phyloP scores from a whole-genome alignment of 768 basidiomycete genomes.

The Suillus subluteus region DNA sequence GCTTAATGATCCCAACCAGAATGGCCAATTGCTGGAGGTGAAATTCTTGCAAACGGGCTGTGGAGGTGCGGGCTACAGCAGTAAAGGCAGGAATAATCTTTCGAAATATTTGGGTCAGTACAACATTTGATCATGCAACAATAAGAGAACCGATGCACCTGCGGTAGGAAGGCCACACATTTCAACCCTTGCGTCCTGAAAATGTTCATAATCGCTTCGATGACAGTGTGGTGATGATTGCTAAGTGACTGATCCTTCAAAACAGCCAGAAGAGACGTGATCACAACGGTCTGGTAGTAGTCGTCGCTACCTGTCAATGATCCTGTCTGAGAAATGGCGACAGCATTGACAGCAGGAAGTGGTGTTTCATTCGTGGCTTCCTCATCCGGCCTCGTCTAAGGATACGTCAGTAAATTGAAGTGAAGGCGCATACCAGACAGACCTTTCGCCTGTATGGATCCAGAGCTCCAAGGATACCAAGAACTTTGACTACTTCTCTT shows the following conservation, averaged over 20 bases:
- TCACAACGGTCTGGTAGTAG: slow-evolving; percentile 96
- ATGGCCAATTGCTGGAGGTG: slow-evolving; percentile 95
- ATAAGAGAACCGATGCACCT: slow-evolving; percentile 51
- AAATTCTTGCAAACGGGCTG: slow-evolving; percentile 86
- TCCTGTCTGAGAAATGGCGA: slow-evolving; percentile 65
- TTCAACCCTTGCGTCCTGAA: slow-evolving; percentile 98
- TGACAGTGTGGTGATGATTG: slow-evolving; percentile 88
- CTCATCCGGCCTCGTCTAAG: slow-evolving; percentile 63
- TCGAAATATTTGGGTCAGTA: neutral
- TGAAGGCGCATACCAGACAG: slow-evolving; percentile 18
- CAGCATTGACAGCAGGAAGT: slow-evolving; percentile 65
- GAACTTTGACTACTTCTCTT: slow-evolving; percentile 90
- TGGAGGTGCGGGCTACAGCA: slow-evolving; percentile 78
- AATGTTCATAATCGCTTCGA: slow-evolving; percentile 98
- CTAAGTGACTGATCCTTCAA: slow-evolving; percentile 87
- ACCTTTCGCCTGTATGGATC: slow-evolving; percentile 97
- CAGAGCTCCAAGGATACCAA: slow-evolving; percentile 94
- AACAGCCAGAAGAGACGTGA: slow-evolving; percentile 84
- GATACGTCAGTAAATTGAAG: slow-evolving; percentile 14
- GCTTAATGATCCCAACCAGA: slow-evolving; percentile 94
- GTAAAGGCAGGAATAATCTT: slow-evolving; percentile 97
- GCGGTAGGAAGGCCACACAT: slow-evolving; percentile 93
- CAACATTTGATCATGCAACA: neutral
- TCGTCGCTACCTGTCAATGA: slow-evolving; percentile 79
- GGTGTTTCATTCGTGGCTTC: slow-evolving; percentile 63